These are phyloP conservation scores for Grammothele lineata DNA, from an alignment of 768 basidiomycete genomes.

Conservation along the genomic window DNA sequence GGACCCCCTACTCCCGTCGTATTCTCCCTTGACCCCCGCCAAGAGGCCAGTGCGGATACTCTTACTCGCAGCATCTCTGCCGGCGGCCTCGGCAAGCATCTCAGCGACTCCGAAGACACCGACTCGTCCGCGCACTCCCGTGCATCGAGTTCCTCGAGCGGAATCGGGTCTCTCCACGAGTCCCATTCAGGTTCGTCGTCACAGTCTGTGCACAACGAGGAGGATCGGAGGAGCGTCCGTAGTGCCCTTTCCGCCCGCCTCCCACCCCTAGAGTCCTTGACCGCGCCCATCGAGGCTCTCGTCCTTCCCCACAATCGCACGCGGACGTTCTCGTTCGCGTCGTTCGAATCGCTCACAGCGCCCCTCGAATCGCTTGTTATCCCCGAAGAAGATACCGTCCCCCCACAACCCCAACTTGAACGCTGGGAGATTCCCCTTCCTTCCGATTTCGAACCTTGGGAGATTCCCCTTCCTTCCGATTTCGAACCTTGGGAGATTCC, in stretches of 20 bases:
- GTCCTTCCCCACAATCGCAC: not conserved
- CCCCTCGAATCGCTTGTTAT: slow-evolving; percentile 2
- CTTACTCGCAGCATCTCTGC: slow-evolving; percentile 4
- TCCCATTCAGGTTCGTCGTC: slow-evolving; percentile 1
- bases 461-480: slow-evolving; percentile 3
- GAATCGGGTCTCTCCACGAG: not conserved
- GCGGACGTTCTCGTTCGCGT: not conserved
- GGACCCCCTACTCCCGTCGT: slow-evolving; percentile 3
- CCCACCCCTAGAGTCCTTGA: not conserved
- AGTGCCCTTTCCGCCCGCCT: slow-evolving; percentile 1
- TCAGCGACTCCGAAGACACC: slow-evolving; percentile 1
- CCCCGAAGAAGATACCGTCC: not conserved
- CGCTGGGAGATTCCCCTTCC: not conserved
- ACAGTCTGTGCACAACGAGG: not conserved
- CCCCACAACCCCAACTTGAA: too few relatives aligned
- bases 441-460: not conserved
- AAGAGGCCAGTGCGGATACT: slow-evolving; percentile 3
- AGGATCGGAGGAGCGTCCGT: not conserved
- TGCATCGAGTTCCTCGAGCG: not conserved
- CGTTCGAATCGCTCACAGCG: slow-evolving; percentile 6
- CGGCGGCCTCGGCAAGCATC: slow-evolving; percentile 6
- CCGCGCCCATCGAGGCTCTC: not conserved
- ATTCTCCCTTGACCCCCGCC: slow-evolving; percentile 4
- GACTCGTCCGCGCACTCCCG: slow-evolving; percentile 2
- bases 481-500: slow-evolving; percentile 3